Evolutionary conservation across 192 early-diverging fungal species (phyloP).

Genomic region (Entomortierella chlamydospora): DNA sequence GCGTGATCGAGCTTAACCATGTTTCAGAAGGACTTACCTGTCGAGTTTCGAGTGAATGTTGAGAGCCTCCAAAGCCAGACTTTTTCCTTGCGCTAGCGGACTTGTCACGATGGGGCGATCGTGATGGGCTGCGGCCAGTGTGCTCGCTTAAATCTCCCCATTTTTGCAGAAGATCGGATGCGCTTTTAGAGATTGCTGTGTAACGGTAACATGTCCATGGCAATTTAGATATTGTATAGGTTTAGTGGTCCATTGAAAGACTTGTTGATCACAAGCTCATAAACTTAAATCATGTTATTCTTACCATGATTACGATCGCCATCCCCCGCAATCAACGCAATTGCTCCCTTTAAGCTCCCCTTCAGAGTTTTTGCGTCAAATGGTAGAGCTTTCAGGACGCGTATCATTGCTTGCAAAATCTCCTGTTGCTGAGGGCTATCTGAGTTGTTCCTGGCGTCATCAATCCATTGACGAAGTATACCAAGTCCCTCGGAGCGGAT

Average conservation of each 20-base stretch:
- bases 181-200: not conserved
- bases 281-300: not conserved
- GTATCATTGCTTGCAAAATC: slow-evolving; percentile 3
- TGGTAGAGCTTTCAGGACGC: slow-evolving; percentile 13
- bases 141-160: not conserved
- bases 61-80: not conserved
- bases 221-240: no score
- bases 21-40: not conserved
- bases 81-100: slow-evolving; percentile 1
- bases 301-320: not conserved
- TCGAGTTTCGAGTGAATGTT: not conserved
- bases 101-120: not conserved
- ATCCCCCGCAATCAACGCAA: slow-evolving; percentile 12
- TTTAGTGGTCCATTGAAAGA: no score
- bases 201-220: not conserved
- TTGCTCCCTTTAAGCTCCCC: slow-evolving; percentile 5
- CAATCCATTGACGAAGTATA: slow-evolving; percentile 14
- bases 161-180: not conserved
- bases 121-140: not conserved
- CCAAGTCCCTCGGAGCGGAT: slow-evolving; percentile 6
- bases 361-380: slow-evolving; percentile 2
- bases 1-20: no score
- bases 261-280: not conserved
- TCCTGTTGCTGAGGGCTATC: not conserved
- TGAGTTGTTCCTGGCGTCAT: slow-evolving; percentile 6